phyloP scores from a whole-genome alignment of 2,329 filamentous ascomycete species.

The Xylaria sp. region DNA sequence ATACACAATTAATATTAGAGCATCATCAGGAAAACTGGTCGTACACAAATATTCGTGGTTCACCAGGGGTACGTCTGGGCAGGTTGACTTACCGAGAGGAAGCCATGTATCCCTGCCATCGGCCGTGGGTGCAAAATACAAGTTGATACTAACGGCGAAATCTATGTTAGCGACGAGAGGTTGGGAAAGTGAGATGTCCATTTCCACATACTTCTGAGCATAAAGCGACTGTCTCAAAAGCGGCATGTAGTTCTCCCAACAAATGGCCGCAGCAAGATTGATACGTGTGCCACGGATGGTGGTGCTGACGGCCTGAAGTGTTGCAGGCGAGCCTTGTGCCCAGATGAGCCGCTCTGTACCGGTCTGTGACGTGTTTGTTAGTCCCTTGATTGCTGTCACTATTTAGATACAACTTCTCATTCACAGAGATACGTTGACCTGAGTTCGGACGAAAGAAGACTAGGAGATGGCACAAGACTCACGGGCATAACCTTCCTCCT shows the following conservation, averaged over 20 bases:
- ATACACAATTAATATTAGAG: neutral
- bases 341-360: slow-evolving; percentile 81
- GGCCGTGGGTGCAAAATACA: slow-evolving; percentile 91
- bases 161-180: slow-evolving; percentile 8
- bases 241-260: slow-evolving; percentile 98
- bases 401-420: neutral
- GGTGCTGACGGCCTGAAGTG: slow-evolving; percentile 81
- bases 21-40: neutral
- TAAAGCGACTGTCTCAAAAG: slow-evolving; percentile 86
- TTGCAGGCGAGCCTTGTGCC: slow-evolving; percentile 85
- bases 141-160: slow-evolving; percentile 66
- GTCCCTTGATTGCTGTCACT: slow-evolving; percentile 2
- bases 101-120: slow-evolving; percentile 87
- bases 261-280: slow-evolving; percentile 87
- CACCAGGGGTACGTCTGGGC: slow-evolving; percentile 42
- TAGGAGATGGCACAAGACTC: slow-evolving; percentile 49
- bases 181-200: neutral
- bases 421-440: neutral
- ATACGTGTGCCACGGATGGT: slow-evolving; percentile 81
- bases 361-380: slow-evolving; percentile 34
- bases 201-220: slow-evolving; percentile 70
- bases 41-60: neutral
- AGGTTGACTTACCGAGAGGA: slow-evolving; percentile 42
- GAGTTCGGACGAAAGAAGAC: neutral
- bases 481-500: slow-evolving; percentile 92